Conservation (phyloP, 345 rosid species). For the Limnanthes douglasii region DNA sequence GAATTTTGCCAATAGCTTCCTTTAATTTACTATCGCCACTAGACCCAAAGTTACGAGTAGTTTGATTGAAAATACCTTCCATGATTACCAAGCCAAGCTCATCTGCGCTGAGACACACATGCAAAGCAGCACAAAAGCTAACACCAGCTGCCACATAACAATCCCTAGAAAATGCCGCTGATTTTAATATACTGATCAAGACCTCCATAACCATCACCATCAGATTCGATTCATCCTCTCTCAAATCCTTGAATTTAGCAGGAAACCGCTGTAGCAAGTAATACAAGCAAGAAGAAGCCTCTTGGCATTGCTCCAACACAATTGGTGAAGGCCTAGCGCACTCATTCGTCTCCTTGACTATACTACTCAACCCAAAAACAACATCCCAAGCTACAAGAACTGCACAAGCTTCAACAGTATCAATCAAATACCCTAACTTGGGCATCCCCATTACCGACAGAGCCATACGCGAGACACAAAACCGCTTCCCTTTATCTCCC, state of each 20-base stretch:
- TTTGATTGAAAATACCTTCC: conserved; percentile 40
- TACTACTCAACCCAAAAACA: conserved; percentile 50
- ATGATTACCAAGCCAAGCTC: conserved; percentile 63
- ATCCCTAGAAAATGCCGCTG: conserved; percentile 61
- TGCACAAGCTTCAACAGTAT: conserved; percentile 60
- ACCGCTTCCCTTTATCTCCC: conserved; percentile 28
- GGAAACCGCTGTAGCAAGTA: conserved; percentile 89
- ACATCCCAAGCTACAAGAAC: conserved; percentile 55
- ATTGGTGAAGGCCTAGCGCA: conserved; percentile 75
- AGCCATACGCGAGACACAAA: conserved; percentile 67
- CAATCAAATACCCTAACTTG: conserved; percentile 61
- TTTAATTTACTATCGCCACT: conserved; percentile 12
- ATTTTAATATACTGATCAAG: conserved; percentile 45
- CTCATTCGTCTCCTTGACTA: conserved; percentile 39
- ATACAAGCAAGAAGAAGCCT: conserved; percentile 78
- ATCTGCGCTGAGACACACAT: conserved; percentile 48
- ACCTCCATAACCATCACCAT: conserved; percentile 46
- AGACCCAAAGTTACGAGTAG: conserved; percentile 12
- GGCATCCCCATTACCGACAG: conserved; percentile 88
- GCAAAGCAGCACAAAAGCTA: conserved; percentile 68
- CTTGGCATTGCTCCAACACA: conserved; percentile 95
- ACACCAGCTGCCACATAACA: conserved; percentile 95
- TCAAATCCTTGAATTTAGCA: conserved; percentile 24
- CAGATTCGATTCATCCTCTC: conserved; percentile 20
- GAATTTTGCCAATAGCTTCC: conserved; percentile 37